Evolutionary conservation across 352 stramenopile species (phyloP), one percentile per base, ranked within the genome.

Genomic region (Phytophthora podocarpi): DNA sequence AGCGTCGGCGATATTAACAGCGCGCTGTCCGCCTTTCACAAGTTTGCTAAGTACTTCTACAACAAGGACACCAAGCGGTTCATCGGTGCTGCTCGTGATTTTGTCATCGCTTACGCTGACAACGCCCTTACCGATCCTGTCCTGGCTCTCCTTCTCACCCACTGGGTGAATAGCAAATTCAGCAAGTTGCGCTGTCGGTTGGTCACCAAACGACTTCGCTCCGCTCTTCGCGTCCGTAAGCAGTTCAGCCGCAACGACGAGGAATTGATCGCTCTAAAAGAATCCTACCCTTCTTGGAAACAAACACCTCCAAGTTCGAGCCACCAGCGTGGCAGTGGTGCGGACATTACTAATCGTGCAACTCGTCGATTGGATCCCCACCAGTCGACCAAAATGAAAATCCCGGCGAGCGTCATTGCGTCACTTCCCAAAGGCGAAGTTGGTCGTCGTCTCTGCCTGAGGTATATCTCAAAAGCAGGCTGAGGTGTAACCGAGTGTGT

Each of bases 11-110:
- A 63, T 28, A 32, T 56, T 1, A 35, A 43, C 34, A 21, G 42
- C n/a, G 41, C 40, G 0, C 18, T 62, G 5, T 62, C 54, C 0
- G 2, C 42, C 1, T 54, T 62, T 10, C 21, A 55, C 42, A 62
- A 54, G 41, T 62, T 55, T 4, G 42, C 42, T 6, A 55, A 62
- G 20, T 55, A 55, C 35, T 54, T 62, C 18, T 62, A 62, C 42
- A 62, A 55, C 32, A 62, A 52, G 40, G 53, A 46, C 9, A 47
- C 41, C 1, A 47, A 40, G 24, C 30, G 26, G 4, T 55, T 55
- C 7, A 54, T 62, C 15, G 34, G 42, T 11, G 15, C 20, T 4
- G 42, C 34, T 0, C 42, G 34, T 1, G 32, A 62, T 21, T 55
- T 62, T 4, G 28, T 62, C 0, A 62, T 62, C 2, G 11, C 34